Evolutionary conservation across 1,284 basidiomycete species (phyloP), one percentile per base, ranked within the genome.

Genomic region (Pterulicium gracile): DNA sequence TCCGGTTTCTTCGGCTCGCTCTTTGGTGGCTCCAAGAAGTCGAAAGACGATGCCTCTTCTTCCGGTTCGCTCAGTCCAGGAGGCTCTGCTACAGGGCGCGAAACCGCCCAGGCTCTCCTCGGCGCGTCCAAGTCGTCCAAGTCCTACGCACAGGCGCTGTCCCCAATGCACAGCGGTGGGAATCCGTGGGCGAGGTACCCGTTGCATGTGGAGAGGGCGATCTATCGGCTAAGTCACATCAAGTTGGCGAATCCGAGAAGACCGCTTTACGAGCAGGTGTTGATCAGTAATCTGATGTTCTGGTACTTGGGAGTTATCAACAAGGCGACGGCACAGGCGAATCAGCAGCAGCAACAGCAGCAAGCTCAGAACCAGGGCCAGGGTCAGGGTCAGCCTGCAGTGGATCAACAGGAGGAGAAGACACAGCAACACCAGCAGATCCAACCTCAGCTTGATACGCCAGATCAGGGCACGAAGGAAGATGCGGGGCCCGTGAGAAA

Each of bases 221-320:
- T 99, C 45, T 99, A 99, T 65, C 75, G 95, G 45, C 70, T 99
- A 44, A 93, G 88, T 61, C 95, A 99, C 61, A 98, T 98, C 72
- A 99, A 99, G 66, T 73, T 99, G 40, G 95, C 96, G 19, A 98
- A 98, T 63, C 94, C 95, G 7, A 76, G 96, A 45, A 74, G 95
- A 39, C 93, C 96, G 15, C 72, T 99, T 14, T 98, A 96, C 58
- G 96, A 99, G 68, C 95, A 99, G 64, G 95, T 99, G 44, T 69
- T 98, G 51, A 98, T 98, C 63, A 96, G 92, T 57, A 98, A 98
- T 63, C 73, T 98, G 55, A 98, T 98, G 94, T 98, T 98, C 72
- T 98, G 95, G 95, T 98, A 98, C 62, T 75, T 98, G 34, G 89
- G 91, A n/a, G 80, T 98, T 52, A 96, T 98, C 66, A 97, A 98